Conservation (phyloP, 1,284 basidiomycete genomes). For the Tremellales sp. region DNA sequence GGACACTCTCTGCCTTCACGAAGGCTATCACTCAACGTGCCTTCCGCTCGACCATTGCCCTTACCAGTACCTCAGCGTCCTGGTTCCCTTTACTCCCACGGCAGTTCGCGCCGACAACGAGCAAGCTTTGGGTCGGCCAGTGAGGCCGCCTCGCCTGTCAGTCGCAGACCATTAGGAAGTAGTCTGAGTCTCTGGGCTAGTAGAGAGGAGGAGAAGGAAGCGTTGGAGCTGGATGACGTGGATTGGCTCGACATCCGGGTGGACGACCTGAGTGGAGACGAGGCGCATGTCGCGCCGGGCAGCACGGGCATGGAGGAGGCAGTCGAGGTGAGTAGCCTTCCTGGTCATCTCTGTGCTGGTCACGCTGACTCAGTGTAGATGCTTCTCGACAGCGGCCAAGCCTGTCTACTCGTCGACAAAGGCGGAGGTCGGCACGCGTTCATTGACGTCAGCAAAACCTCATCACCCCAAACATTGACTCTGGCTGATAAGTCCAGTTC, state of each 20-base stretch:
- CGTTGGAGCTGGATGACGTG: slow-evolving; percentile 7
- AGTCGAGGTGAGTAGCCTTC: slow-evolving; percentile 23
- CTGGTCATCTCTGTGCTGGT: neutral
- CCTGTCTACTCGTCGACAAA: slow-evolving; percentile 24
- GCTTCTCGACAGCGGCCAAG: slow-evolving; percentile 16
- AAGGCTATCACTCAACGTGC: too few species aligned
- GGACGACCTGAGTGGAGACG: slow-evolving; percentile 4
- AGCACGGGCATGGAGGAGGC: slow-evolving; percentile 32
- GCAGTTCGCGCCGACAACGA: too few species aligned
- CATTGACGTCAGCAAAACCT: slow-evolving; percentile 31
- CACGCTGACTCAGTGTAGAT: slow-evolving; percentile 9
- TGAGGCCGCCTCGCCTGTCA: slow-evolving; percentile 11
- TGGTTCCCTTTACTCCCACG: too few species aligned
- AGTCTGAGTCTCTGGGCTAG: neutral
- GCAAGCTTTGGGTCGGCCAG: slow-evolving; percentile 16
- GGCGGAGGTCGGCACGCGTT: slow-evolving; percentile 17
- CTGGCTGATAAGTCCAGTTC: slow-evolving; percentile 16
- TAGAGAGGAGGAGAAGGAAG: neutral
- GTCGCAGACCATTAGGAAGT: neutral
- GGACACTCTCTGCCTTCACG: too few species aligned
- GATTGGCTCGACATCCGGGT: slow-evolving; percentile 24
- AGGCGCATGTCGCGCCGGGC: slow-evolving; percentile 8
- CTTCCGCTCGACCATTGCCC: too few species aligned
- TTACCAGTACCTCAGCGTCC: too few species aligned
- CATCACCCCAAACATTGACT: neutral